Conservation (phyloP, 2,329 filamentous ascomycete species). For the Fusarium sp. region DNA sequence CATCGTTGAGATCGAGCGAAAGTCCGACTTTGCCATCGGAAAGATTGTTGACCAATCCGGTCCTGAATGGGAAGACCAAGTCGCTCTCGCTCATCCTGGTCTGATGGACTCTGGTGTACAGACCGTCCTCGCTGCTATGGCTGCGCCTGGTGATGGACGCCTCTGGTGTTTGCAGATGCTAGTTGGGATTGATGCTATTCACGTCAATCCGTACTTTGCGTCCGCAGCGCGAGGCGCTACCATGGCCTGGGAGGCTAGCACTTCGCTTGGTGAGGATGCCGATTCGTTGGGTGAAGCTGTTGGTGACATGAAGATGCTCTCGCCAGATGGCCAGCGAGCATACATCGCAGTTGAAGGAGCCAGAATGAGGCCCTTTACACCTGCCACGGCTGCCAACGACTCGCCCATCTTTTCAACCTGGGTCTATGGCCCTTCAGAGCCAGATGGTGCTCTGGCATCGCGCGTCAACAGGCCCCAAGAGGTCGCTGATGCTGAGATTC, state of each 20-base stretch:
- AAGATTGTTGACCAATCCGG: constrained; percentile 1
- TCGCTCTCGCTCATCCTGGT: not conserved
- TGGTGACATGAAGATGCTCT: not conserved
- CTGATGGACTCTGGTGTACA: constrained; percentile 6
- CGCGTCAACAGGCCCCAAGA: not conserved
- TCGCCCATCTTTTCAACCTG: not conserved
- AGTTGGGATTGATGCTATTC: not conserved
- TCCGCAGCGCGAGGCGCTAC: not conserved
- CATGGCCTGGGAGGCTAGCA: not conserved
- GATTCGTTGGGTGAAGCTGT: not conserved
- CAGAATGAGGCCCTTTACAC: not conserved
- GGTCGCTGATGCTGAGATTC: constrained; percentile 1
- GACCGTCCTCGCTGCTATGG: constrained; percentile 9
- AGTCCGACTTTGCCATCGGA: constrained; percentile 8
- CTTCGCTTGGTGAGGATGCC: not conserved
- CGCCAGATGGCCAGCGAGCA: not conserved
- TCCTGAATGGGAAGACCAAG: not conserved
- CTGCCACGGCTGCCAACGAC: not conserved
- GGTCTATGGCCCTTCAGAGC: not conserved
- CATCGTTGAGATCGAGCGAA: constrained; percentile 5
- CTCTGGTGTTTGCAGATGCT: constrained; percentile 9
- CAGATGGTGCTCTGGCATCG: not conserved
- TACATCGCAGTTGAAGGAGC: not conserved
- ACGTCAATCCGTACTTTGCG: not conserved
- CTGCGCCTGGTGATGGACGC: not conserved